Conservation (phyloP, 2,329 filamentous ascomycete species). For the Aspergillus ustus region DNA sequence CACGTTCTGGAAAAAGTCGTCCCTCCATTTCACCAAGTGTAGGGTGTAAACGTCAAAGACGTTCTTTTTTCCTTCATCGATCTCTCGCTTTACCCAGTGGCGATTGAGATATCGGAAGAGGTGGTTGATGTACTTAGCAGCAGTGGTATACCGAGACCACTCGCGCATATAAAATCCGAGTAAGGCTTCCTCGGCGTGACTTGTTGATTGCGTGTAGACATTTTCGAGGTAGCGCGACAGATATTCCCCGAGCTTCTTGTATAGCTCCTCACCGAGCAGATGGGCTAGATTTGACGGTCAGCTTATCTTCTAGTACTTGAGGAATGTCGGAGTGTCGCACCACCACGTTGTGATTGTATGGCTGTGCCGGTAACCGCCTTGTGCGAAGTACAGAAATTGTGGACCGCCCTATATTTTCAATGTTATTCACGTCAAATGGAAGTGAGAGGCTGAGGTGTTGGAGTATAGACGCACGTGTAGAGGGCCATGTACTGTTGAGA, state of each 20-base stretch:
- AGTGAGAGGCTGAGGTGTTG: too few species aligned
- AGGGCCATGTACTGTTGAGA: constrained; percentile 82
- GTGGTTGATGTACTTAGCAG: constrained; percentile 97
- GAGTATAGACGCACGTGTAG: constrained; percentile 69
- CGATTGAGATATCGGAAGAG: constrained; percentile 94
- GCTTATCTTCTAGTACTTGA: background rate
- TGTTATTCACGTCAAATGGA: constrained; percentile 16
- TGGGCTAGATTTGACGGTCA: constrained; percentile 66
- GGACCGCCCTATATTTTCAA: constrained; percentile 69
- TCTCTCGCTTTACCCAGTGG: constrained; percentile 98
- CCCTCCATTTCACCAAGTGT: constrained; percentile 93
- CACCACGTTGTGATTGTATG: constrained; percentile 70
- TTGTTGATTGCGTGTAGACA: constrained; percentile 73
- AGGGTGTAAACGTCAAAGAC: constrained; percentile 98
- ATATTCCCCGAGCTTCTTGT: constrained; percentile 87
- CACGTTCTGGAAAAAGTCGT: constrained; percentile 84
- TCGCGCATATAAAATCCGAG: constrained; percentile 93
- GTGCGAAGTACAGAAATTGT: constrained; percentile 99
- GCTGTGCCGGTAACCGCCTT: constrained; percentile 71
- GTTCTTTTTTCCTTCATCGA: constrained; percentile 98
- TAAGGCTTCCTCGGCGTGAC: constrained; percentile 86
- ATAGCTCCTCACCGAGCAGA: constrained; percentile 92
- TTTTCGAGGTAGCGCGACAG: constrained; percentile 75
- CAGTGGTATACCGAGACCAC: constrained; percentile 94
- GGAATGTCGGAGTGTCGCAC: constrained; percentile 47